phyloP scores from a whole-genome alignment of 2,329 filamentous ascomycete genomes.

The Trichoderma sp. region DNA sequence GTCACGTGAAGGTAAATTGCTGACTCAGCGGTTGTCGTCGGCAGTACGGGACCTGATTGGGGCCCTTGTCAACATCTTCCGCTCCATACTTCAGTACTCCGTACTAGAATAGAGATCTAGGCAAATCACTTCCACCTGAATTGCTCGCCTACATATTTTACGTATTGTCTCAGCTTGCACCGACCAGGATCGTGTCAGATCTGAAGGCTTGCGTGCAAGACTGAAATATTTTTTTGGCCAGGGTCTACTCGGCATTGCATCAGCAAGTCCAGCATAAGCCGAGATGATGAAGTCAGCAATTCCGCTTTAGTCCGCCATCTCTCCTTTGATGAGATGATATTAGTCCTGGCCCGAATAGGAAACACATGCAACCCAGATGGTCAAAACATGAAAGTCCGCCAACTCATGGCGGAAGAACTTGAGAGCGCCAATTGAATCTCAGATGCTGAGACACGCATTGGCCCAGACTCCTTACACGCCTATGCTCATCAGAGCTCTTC shows the following conservation, averaged over 20 bases:
- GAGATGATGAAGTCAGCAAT: neutral
- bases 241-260: neutral
- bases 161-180: neutral
- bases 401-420: neutral
- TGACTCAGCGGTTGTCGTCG: constrained; percentile 8
- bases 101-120: too few relatives aligned
- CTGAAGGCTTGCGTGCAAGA: neutral
- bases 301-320: neutral
- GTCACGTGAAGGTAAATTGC: neutral
- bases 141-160: neutral
- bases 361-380: neutral
- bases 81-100: too few relatives aligned
- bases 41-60: neutral
- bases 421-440: neutral
- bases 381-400: neutral
- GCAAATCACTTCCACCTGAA: neutral
- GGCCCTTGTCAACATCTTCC: neutral
- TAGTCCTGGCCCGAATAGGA: neutral
- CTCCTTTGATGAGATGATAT: constrained; percentile 4
- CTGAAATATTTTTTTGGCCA: neutral
- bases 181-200: neutral
- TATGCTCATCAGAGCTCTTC: neutral
- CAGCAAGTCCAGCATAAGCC: neutral
- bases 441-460: neutral
- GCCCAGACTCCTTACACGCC: neutral